Conservation (phyloP, 2,329 filamentous ascomycete genomes). For the Cladosporium sp. region DNA sequence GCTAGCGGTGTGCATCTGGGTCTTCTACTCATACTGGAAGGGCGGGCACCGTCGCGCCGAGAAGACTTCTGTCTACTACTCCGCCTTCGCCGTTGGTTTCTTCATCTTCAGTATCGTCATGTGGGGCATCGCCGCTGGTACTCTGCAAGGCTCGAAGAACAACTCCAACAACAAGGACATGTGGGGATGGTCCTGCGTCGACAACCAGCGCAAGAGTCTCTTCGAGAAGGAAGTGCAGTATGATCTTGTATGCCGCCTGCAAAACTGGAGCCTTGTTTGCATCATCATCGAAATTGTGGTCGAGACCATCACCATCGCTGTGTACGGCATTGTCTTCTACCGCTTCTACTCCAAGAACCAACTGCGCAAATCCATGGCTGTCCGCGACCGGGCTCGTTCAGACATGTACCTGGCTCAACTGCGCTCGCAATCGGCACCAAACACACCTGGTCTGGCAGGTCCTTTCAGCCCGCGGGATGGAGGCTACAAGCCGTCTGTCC, state of each 20-base stretch:
- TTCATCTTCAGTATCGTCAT: slow-evolving; percentile 91
- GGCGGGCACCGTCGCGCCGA: slow-evolving; percentile 86
- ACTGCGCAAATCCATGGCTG: slow-evolving; percentile 94
- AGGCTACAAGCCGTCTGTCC: slow-evolving; percentile 47
- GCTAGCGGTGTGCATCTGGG: slow-evolving; percentile 71
- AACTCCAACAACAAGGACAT: slow-evolving; percentile 79
- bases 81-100: slow-evolving; percentile 86
- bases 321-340: slow-evolving; percentile 96
- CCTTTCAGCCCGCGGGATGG: slow-evolving; percentile 64
- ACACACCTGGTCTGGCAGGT: slow-evolving; percentile 77
- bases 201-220: slow-evolving; percentile 73
- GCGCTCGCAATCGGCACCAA: slow-evolving; percentile 79
- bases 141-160: slow-evolving; percentile 76
- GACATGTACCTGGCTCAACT: slow-evolving; percentile 82
- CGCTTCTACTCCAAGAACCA: slow-evolving; percentile 95
- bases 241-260: slow-evolving; percentile 82
- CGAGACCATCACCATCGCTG: slow-evolving; percentile 83
- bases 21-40: slow-evolving; percentile 84
- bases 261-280: slow-evolving; percentile 96
- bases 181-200: slow-evolving; percentile 97
- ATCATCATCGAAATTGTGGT: slow-evolving; percentile 95
- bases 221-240: slow-evolving; percentile 84
- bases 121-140: slow-evolving; percentile 82
- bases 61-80: slow-evolving; percentile 94
- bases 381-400: slow-evolving; percentile 88